A percentile compares a stretch with the other conserved stretches of the same genome.
These are phyloP conservation scores for Glycyrrhiza uralensis DNA, from an alignment of 306 rosid species.

Conservation along the genomic window DNA sequence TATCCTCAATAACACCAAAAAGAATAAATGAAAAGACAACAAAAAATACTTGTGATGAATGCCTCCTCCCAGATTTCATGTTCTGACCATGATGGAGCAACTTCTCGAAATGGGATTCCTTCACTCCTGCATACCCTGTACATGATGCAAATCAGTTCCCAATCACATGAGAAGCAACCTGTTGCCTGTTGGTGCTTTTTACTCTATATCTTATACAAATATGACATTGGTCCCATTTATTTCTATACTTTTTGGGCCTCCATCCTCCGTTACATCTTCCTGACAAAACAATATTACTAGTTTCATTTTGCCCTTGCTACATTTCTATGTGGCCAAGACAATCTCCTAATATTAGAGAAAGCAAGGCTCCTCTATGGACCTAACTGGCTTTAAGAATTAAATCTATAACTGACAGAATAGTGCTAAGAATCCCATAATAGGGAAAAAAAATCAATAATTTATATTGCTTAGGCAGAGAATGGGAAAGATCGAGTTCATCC, in stretches of 20 bases:
- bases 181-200: conserved; percentile 5
- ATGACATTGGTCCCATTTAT: background rate
- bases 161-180: background rate
- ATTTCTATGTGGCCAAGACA: background rate
- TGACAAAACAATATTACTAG: conserved; percentile 12
- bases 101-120: conserved; percentile 77
- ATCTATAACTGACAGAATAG: conserved; percentile 1
- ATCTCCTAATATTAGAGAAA: background rate
- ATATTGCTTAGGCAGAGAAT: background rate
- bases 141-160: conserved; percentile 14
- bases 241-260: background rate
- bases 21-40: conserved; percentile 14
- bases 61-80: conserved; percentile 79
- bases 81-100: conserved; percentile 78
- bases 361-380: background rate
- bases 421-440: background rate
- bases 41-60: conserved; percentile 71
- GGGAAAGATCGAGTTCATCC: background rate
- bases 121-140: conserved; percentile 64
- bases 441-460: background rate
- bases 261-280: background rate
- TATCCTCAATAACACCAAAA: conserved; percentile 9
- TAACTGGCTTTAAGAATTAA: conserved; percentile 9
- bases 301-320: conserved; percentile 4
- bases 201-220: conserved; percentile 2